Evolutionary conservation across 139 green algal genomes (phyloP).

Genomic region (Helicosporidium sp.): DNA sequence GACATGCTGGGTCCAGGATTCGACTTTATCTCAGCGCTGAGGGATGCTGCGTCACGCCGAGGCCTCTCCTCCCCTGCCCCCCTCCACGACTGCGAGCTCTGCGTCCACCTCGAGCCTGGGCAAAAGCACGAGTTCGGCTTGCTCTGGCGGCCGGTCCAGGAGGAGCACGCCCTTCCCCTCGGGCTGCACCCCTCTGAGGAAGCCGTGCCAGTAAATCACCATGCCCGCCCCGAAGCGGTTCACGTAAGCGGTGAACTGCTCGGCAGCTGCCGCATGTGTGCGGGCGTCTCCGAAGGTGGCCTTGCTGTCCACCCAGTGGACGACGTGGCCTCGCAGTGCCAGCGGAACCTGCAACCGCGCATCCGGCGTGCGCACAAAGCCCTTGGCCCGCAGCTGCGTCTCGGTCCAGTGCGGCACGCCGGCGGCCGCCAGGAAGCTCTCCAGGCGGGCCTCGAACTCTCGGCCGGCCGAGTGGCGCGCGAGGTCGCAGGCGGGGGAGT

Average conservation of each 20-base stretch:
- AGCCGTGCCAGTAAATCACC: slow-evolving; percentile 86
- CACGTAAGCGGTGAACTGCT: slow-evolving; percentile 52
- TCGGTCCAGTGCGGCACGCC: slow-evolving; percentile 62
- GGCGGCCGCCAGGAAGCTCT: slow-evolving; percentile 23
- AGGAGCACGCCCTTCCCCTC: slow-evolving; percentile 22
- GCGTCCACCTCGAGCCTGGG: slow-evolving; percentile 1
- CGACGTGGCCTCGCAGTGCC: slow-evolving; percentile 31
- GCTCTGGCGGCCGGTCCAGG: slow-evolving; percentile 30
- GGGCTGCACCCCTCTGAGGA: slow-evolving; percentile 38
- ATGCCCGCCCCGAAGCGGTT: slow-evolving; percentile 66
- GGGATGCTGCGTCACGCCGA: too few species aligned
- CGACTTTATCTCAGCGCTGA: too few species aligned
- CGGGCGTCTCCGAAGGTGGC: slow-evolving; percentile 68
- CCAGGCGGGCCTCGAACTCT: slow-evolving; percentile 54
- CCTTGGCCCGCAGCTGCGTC: slow-evolving; percentile 38
- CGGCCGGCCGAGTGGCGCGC: slow-evolving; percentile 19
- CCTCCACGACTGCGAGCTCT: background rate
- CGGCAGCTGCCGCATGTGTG: slow-evolving; percentile 37
- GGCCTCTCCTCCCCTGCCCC: too few species aligned
- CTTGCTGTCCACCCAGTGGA: slow-evolving; percentile 89
- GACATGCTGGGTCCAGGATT: too few species aligned
- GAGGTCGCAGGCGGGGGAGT: slow-evolving; percentile 3
- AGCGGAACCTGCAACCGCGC: slow-evolving; percentile 60
- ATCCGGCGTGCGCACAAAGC: slow-evolving; percentile 72
- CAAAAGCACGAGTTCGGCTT: slow-evolving; percentile 23